Evolutionary conservation across 352 stramenopile species (phyloP), one percentile per base, ranked within the genome.

Genomic region (Phytophthora syringae): DNA sequence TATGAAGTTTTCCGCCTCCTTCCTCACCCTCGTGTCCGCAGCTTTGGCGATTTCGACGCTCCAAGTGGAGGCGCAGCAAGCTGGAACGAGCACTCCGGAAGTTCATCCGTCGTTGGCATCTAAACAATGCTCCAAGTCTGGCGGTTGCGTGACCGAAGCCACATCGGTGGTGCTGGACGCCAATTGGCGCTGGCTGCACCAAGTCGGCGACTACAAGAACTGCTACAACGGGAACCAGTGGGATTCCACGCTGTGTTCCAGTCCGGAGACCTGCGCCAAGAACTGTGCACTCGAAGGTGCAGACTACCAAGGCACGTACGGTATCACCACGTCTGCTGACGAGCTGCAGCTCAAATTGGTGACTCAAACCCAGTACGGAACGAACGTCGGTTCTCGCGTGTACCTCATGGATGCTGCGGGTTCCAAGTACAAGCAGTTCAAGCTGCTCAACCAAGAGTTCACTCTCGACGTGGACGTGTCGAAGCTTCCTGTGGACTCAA

Each of bases 391-490:
- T 61, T 90, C 80, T 61, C 83, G 83, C 22, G 73, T 90, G 5
- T 92, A 90, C 60, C 61, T 90, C 0, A 49, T 90, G 21, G 59
- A 87, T 34, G 52, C 66, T n/a, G 42, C 30, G 2, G 62, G 59
- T 20, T 67, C 56, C 10, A 57, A 82, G 45, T 90, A 89, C 70
- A 86, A 88, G 54, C 69, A 82, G 27, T 92, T 81, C 60, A 74
- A 86, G 72, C 59, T 90, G 52, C 71, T 89, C n/a, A 90, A 92
- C 62, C 70, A 88, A 60, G 83, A 92, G 72, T 89, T 90, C 40
- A 73, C 83, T 0, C 74, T 92, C 7, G 80, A 89, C 24, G 78
- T 92, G 7, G 83, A 92, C 60, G 83, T 86, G 21, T 90, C 80
- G 2, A 69, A 85, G 30, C 68, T 90, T 7, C 77, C 79, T 92